phyloP scores from a whole-genome alignment of 305 asterid genomes.

The Solanum hybrid region DNA sequence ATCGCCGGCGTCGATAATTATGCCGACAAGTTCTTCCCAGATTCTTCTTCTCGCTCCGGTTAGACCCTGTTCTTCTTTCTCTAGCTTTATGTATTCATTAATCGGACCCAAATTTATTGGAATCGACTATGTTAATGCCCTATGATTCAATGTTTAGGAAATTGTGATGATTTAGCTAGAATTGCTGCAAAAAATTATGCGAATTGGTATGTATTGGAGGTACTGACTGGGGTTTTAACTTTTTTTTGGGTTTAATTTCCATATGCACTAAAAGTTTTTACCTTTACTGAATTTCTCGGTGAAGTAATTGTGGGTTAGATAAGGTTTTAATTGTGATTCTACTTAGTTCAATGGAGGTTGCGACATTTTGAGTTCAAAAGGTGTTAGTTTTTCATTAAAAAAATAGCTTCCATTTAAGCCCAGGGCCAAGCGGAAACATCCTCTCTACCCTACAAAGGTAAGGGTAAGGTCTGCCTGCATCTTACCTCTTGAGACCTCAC shows the following conservation, averaged over 20 bases:
- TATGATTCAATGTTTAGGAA: background rate
- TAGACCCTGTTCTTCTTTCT: background rate
- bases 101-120: background rate
- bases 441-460: background rate
- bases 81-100: background rate
- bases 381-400: background rate
- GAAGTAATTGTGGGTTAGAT: background rate
- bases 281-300: background rate
- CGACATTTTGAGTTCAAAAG: background rate
- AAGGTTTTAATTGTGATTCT: background rate
- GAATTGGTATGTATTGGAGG: background rate
- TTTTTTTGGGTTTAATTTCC: background rate
- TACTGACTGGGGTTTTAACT: background rate
- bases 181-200: background rate
- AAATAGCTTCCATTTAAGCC: background rate
- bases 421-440: background rate
- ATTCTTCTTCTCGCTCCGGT: conserved; percentile 48
- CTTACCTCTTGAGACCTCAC: background rate
- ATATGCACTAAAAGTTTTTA: background rate
- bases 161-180: background rate
- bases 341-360: background rate
- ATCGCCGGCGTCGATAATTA: conserved; percentile 65
- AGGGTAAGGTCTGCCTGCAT: background rate
- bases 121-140: background rate
- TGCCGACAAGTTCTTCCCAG: conserved; percentile 55